Conservation (phyloP, 352 stramenopile species). For the Phytophthora pseudosyringae region DNA sequence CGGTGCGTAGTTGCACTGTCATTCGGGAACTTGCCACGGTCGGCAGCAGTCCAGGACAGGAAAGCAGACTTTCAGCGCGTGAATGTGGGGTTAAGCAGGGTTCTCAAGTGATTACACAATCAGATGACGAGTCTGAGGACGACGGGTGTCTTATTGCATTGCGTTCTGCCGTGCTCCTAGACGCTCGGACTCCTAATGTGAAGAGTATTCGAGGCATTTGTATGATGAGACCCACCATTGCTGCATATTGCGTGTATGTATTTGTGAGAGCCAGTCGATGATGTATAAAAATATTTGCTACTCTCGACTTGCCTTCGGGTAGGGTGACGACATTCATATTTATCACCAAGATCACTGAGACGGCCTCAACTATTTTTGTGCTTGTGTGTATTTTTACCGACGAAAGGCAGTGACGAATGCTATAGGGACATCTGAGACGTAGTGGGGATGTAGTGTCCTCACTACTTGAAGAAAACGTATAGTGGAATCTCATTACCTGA, state of each 20-base stretch:
- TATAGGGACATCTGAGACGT: conserved; percentile 90
- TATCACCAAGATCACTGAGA: conserved; percentile 94
- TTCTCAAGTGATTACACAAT: conserved; percentile 90
- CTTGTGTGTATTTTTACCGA: conserved; percentile 2
- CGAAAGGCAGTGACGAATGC: conserved; percentile 84
- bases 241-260: conserved; percentile 35
- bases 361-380: conserved; percentile 32
- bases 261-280: conserved; percentile 54
- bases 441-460: conserved; percentile 42
- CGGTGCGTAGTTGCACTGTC: neutral
- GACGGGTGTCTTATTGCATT: conserved; percentile 64
- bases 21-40: conserved; percentile 26
- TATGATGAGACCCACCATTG: conserved; percentile 84
- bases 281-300: conserved; percentile 92
- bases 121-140: conserved; percentile 93
- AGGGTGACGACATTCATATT: conserved; percentile 83
- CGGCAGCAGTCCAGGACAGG: conserved; percentile 3
- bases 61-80: neutral
- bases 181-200: conserved; percentile 67
- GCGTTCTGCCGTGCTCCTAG: conserved; percentile 83
- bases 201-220: conserved; percentile 92
- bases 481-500: conserved; percentile 94
- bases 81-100: conserved; percentile 6
- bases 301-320: conserved; percentile 73
- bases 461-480: conserved; percentile 75